phyloP scores from a whole-genome alignment of 495 filamentous ascomycete species.

The Lasiosphaeria miniovina region DNA sequence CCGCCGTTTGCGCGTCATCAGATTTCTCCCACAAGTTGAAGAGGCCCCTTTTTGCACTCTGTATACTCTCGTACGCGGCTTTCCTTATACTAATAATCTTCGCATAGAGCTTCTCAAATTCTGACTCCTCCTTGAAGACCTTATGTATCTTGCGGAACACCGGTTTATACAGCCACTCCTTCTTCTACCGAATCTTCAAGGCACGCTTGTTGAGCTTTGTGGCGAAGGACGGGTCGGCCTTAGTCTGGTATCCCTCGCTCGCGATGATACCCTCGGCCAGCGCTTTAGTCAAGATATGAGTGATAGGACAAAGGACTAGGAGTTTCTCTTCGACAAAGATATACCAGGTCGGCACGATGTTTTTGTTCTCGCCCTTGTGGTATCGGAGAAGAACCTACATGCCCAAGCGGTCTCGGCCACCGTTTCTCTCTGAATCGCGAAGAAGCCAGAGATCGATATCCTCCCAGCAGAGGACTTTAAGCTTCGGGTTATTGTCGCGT shows the following conservation, averaged over 20 bases:
- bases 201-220: slow-evolving; percentile 18
- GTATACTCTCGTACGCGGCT: too few relatives aligned
- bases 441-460: slow-evolving; percentile 19
- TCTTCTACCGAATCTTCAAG: slow-evolving; percentile 16
- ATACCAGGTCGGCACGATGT: slow-evolving; percentile 17
- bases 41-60: too few relatives aligned
- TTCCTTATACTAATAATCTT: too few relatives aligned
- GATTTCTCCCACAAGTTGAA: slow-evolving; percentile 12
- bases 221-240: slow-evolving; percentile 15
- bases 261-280: slow-evolving; percentile 14
- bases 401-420: slow-evolving; percentile 12
- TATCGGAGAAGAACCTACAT: slow-evolving; percentile 18
- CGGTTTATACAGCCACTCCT: slow-evolving; percentile 16
- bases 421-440: slow-evolving; percentile 14
- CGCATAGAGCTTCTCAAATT: too few relatives aligned
- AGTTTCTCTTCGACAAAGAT: slow-evolving; percentile 16
- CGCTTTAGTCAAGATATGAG: slow-evolving; percentile 15
- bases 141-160: slow-evolving; percentile 12
- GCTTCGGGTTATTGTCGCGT: slow-evolving; percentile 10
- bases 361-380: slow-evolving; percentile 17
- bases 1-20: slow-evolving; percentile 14
- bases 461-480: slow-evolving; percentile 21
- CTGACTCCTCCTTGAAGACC: background rate
- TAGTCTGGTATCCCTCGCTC: slow-evolving; percentile 13
- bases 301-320: slow-evolving; percentile 12